Percentiles rank a stretch among this genome's conserved stretches.
phyloP scores from a whole-genome alignment of 805 yeast species.

The Candida quercuum region DNA sequence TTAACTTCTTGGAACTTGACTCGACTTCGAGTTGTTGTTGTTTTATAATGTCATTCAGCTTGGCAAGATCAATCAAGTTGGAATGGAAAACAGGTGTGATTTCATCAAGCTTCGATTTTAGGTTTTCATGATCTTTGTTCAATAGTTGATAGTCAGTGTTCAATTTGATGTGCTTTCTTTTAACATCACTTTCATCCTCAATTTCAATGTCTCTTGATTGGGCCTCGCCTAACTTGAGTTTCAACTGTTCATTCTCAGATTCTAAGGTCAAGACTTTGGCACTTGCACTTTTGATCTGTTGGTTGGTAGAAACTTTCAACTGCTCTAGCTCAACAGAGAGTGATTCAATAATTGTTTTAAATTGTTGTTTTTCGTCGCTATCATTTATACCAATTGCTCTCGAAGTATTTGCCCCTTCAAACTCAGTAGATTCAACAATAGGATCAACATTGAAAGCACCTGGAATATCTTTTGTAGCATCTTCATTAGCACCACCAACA shows the following conservation, averaged over 20 bases:
- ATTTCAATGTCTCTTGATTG: constrained; percentile 16
- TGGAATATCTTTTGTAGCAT: constrained; percentile 1
- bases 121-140: constrained; percentile 37
- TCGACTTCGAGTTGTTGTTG: constrained; percentile 44
- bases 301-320: constrained; percentile 38
- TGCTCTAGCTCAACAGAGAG: constrained; percentile 30
- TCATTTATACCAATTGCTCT: neutral
- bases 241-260: constrained; percentile 24
- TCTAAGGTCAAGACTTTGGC: constrained; percentile 47
- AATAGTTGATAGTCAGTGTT: constrained; percentile 39
- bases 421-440: too few relatives aligned
- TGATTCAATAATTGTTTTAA: constrained; percentile 24
- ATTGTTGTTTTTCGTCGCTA: constrained; percentile 18
- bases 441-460: neutral
- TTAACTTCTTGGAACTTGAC: constrained; percentile 34
- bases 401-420: too few relatives aligned
- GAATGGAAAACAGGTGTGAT: constrained; percentile 49
- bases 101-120: constrained; percentile 36
- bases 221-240: constrained; percentile 5
- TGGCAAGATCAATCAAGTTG: constrained; percentile 46
- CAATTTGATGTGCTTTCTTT: constrained; percentile 38
- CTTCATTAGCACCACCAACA: constrained; percentile 5
- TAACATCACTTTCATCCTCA: constrained; percentile 26
- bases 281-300: constrained; percentile 54
- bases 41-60: constrained; percentile 49